Conservation (phyloP, 352 stramenopile species). For the Pythium volutum region DNA sequence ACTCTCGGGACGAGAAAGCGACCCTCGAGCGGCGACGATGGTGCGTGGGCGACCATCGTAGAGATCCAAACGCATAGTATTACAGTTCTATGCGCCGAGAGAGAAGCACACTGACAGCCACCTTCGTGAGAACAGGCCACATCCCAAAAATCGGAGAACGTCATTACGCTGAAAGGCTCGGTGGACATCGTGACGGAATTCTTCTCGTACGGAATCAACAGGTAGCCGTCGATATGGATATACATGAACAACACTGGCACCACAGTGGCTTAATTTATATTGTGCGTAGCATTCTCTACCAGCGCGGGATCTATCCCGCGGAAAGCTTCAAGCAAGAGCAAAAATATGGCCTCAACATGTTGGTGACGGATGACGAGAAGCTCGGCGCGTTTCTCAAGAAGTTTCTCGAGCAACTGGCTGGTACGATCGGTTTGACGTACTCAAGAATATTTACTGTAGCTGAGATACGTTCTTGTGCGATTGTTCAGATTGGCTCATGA, state of each 20-base stretch:
- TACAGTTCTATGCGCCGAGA: background rate
- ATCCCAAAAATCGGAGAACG: slow-evolving; percentile 78
- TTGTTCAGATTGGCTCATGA: slow-evolving; percentile 90
- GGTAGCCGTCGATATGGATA: slow-evolving; percentile 31
- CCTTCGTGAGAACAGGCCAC: slow-evolving; percentile 38
- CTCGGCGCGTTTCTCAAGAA: slow-evolving; percentile 95
- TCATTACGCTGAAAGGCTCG: slow-evolving; percentile 99
- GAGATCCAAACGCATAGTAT: background rate
- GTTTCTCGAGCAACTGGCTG: slow-evolving; percentile 89
- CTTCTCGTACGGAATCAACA: slow-evolving; percentile 99
- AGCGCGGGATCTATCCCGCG: slow-evolving; percentile 97
- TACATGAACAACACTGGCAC: background rate
- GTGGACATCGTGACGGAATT: slow-evolving; percentile 99
- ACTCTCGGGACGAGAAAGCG: background rate
- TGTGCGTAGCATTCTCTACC: slow-evolving; percentile 86
- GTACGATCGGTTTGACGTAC: slow-evolving; percentile 31
- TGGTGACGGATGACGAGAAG: slow-evolving; percentile 96
- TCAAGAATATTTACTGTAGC: background rate
- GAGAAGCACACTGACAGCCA: background rate
- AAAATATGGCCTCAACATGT: slow-evolving; percentile 98
- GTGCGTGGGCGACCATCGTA: background rate
- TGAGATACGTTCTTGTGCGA: background rate
- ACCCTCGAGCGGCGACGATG: slow-evolving; percentile 4
- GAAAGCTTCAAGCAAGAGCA: slow-evolving; percentile 97
- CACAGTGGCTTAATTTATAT: background rate